Evolutionary conservation across 1,284 basidiomycete species (phyloP), one percentile per base, ranked within the genome.

Genomic region (Mycena citricolor): DNA sequence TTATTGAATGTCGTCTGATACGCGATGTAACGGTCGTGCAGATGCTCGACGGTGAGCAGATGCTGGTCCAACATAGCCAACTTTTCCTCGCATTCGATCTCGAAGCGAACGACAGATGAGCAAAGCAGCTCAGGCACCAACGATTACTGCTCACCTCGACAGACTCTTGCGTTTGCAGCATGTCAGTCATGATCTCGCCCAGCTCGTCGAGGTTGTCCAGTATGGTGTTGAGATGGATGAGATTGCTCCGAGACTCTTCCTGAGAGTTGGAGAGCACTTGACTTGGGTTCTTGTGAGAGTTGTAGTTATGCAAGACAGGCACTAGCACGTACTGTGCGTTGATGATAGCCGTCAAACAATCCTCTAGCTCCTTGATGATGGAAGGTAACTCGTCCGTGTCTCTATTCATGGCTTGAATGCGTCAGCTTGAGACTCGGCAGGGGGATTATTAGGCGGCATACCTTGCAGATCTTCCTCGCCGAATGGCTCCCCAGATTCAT

Each of bases 131-230:
- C 17, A n/a, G 16, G 31, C 2, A 29, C 32, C 31, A 34, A 16
- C 24, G 44, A 46, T n/a, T n/a, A n/a, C n/a, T n/a, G n/a, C 59
- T 10, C 32, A 84, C 85, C 72, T 89, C 82, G 8, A 86, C 74
- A 11, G 64, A 61, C 44, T 82, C 74, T 59, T 89, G 86, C 14
- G 71, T 74, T 29, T 74, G 70, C 5, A 90, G 63, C 83, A 90
- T 88, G 39, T 84, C 81, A 0, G 70, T 67, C 81, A 90, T 87
- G 39, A 88, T 85, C 16, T 83, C 79, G 2, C 81, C 86, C 4
- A 90, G 70, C 54, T 84, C 80, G 33, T 89, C 85, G 12, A 90
- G 68, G 54, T 83, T 76, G 36, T 77, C 70, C n/a, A 89, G 61
- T 5, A 69, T 74, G 19, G 54, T 61, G 17, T 63, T 59, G 19